A percentile compares a stretch with the other conserved stretches of the same genome.
Conservation (phyloP, 2,329 filamentous ascomycete species). For the Trichoderma koningii region DNA sequence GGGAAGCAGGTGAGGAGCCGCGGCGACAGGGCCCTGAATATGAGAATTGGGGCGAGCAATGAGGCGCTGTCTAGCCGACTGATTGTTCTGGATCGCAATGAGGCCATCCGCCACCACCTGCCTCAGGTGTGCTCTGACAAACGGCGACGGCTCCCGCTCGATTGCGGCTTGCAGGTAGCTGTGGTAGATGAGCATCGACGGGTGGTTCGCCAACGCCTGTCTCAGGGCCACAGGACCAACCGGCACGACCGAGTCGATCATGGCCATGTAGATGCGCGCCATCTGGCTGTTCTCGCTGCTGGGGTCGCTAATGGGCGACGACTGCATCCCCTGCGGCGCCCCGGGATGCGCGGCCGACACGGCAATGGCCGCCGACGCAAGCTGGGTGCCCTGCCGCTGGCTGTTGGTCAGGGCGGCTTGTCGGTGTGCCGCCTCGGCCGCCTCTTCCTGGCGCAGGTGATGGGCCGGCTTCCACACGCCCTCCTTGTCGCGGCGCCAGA, state of each 20-base stretch:
- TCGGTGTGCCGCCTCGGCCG: slow-evolving; percentile 53
- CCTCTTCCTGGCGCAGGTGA: slow-evolving; percentile 73
- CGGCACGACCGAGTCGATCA: slow-evolving; percentile 57
- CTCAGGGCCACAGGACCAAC: slow-evolving; percentile 52
- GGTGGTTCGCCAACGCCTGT: slow-evolving; percentile 50
- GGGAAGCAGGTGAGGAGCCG: not conserved
- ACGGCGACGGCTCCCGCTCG: slow-evolving; percentile 52
- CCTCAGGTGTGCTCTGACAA: slow-evolving; percentile 52
- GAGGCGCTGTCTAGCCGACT: slow-evolving; percentile 37
- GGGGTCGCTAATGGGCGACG: slow-evolving; percentile 19
- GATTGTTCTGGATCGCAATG: slow-evolving; percentile 49
- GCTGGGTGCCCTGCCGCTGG: slow-evolving; percentile 22
- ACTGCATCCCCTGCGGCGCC: slow-evolving; percentile 11
- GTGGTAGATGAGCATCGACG: slow-evolving; percentile 52
- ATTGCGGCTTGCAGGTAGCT: slow-evolving; percentile 54
- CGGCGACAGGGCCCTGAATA: not conserved
- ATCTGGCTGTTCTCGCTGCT: slow-evolving; percentile 36
- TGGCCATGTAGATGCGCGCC: slow-evolving; percentile 48
- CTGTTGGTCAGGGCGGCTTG: slow-evolving; percentile 27
- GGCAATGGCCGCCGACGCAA: slow-evolving; percentile 22
- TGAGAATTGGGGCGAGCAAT: slow-evolving; percentile 10
- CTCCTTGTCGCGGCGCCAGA: slow-evolving; percentile 86
- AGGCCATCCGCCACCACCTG: slow-evolving; percentile 52
- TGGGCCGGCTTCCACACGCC: slow-evolving; percentile 83
- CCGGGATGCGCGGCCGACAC: not conserved